Conservation (phyloP, 202 grass and related monocot genomes). For the Setaria viridis region DNA sequence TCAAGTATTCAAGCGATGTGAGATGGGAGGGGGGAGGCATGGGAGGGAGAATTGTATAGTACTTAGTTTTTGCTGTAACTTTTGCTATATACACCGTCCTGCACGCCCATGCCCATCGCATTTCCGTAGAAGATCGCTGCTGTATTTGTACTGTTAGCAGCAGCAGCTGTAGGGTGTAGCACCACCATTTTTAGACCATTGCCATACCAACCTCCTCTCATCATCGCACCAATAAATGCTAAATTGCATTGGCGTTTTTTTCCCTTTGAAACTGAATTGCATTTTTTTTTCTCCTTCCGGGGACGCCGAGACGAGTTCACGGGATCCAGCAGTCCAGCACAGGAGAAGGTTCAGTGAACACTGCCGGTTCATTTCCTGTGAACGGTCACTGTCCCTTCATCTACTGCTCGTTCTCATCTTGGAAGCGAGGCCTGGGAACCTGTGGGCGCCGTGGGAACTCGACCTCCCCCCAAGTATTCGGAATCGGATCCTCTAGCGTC, state of each 20-base stretch:
- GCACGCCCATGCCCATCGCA: slow-evolving; percentile 26
- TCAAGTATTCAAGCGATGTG: slow-evolving; percentile 43
- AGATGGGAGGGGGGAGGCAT: no score
- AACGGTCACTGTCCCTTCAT: background rate
- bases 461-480: no score
- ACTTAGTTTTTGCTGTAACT: slow-evolving; percentile 40
- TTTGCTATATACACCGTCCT: slow-evolving; percentile 25
- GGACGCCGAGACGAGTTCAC: slow-evolving; percentile 25
- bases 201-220: background rate
- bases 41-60: slow-evolving; percentile 50
- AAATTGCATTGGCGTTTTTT: background rate
- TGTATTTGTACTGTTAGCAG: background rate
- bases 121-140: background rate
- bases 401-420: slow-evolving; percentile 22
- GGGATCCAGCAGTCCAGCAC: background rate
- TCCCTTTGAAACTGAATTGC: background rate
- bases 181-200: background rate
- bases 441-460: slow-evolving; percentile 20
- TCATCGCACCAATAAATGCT: no score
- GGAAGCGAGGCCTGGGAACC: background rate
- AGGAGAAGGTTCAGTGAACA: slow-evolving; percentile 1
- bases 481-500: no score
- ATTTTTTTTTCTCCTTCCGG: background rate
- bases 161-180: background rate
- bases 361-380: background rate